Evolutionary conservation across 1,284 basidiomycete genomes (phyloP).

Genomic region (Chalciporus sp.): DNA sequence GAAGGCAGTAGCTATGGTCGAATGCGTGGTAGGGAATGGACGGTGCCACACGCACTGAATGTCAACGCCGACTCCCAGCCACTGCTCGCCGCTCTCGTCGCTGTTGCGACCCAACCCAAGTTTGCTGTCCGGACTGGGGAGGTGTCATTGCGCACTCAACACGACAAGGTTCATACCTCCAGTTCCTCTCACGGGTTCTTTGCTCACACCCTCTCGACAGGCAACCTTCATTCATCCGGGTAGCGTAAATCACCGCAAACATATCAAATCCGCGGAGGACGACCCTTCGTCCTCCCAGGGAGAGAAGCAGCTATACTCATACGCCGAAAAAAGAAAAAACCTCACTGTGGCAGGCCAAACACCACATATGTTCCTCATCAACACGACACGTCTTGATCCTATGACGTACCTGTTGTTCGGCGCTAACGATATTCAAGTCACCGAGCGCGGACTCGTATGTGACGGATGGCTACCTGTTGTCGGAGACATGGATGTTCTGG

Average conservation of each 20-base stretch:
- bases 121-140: slow-evolving; percentile 85
- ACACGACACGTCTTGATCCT: slow-evolving; percentile 87
- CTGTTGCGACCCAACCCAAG: slow-evolving; percentile 90
- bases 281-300: slow-evolving; percentile 38
- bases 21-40: slow-evolving; percentile 33
- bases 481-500: slow-evolving; percentile 77
- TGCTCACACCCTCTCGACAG: slow-evolving; percentile 40
- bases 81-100: slow-evolving; percentile 84
- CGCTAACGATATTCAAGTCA: slow-evolving; percentile 75
- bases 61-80: slow-evolving; percentile 77
- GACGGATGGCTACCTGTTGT: slow-evolving; percentile 91
- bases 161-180: slow-evolving; percentile 75
- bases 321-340: slow-evolving; percentile 85
- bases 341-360: slow-evolving; percentile 51
- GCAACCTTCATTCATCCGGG: slow-evolving; percentile 79
- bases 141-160: slow-evolving; percentile 74
- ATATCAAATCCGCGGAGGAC: slow-evolving; percentile 47
- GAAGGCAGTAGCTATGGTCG: slow-evolving; percentile 53
- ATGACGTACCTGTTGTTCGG: slow-evolving; percentile 94
- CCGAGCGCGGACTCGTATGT: slow-evolving; percentile 75
- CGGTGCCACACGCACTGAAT: slow-evolving; percentile 73
- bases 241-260: slow-evolving; percentile 83
- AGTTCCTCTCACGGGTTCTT: slow-evolving; percentile 5
- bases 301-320: slow-evolving; percentile 85
- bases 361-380: slow-evolving; percentile 74